A percentile compares a stretch with the other conserved stretches of the same genome.
Evolutionary conservation across 2,329 filamentous ascomycete genomes (phyloP).

Genomic region (Cladorrhinum sp.): DNA sequence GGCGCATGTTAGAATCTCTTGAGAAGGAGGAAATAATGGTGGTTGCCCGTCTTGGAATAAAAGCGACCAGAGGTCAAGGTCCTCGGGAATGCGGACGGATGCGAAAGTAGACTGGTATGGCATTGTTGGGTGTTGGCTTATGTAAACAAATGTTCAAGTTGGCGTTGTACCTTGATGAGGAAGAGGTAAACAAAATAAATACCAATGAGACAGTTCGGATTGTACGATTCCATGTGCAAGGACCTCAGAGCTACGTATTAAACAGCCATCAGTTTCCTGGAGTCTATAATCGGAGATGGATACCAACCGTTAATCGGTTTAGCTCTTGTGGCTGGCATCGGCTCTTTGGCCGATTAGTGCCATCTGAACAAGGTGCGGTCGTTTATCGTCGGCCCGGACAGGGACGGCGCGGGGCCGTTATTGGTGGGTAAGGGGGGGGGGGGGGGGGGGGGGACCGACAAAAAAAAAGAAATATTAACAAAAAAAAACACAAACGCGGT

Average conservation of each 20-base stretch:
- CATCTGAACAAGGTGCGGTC: conserved; percentile 5
- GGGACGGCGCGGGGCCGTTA: not conserved
- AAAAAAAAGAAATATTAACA: too few species aligned
- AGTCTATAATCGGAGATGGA: not conserved
- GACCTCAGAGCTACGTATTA: not conserved
- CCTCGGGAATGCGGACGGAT: conserved; percentile 64
- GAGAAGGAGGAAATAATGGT: conserved; percentile 20
- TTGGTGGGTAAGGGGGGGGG: not conserved
- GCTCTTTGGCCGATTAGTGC: conserved; percentile 12
- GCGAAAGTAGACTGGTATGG: conserved; percentile 66
- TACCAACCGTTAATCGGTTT: too few species aligned
- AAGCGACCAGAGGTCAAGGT: conserved; percentile 71
- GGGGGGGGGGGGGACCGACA: too few species aligned
- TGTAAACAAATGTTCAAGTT: not conserved
- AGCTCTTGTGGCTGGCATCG: conserved; percentile 21
- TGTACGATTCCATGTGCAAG: not conserved
- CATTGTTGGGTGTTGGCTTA: conserved; percentile 52
- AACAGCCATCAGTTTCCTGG: too few species aligned
- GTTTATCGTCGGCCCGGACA: conserved; percentile 19
- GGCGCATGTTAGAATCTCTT: conserved; percentile 76
- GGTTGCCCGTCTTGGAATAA: conserved; percentile 63
- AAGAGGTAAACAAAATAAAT: too few species aligned
- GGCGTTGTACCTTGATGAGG: too few species aligned
- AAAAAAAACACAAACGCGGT: too few species aligned
- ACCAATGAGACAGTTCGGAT: not conserved